A percentile compares a stretch with the other conserved stretches of the same genome.
Evolutionary conservation across 2,329 filamentous ascomycete species (phyloP).

Genomic region (Colletotrichum echinochloae): DNA sequence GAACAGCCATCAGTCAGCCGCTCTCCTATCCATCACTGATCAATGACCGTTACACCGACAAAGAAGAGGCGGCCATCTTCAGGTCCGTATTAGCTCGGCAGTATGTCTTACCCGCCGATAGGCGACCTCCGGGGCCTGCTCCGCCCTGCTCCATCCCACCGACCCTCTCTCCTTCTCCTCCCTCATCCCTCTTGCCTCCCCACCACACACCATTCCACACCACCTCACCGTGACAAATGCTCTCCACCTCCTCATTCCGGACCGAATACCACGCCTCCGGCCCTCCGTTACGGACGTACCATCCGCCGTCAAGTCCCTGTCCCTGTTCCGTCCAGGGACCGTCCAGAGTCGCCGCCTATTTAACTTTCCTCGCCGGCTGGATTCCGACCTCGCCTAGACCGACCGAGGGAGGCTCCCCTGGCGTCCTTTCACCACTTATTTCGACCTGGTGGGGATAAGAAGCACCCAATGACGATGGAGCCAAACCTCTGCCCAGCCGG

Average conservation of each 20-base stretch:
- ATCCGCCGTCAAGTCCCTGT: neutral
- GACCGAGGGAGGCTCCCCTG: neutral
- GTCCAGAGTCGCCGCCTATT: neutral
- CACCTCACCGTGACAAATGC: neutral
- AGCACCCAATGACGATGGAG: neutral
- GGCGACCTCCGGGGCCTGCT: constrained; percentile 3
- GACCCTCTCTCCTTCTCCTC: neutral
- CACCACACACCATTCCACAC: constrained; percentile 1
- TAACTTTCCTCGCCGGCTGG: neutral
- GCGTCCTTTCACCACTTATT: neutral
- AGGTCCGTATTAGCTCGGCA: constrained; percentile 24
- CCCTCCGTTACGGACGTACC: constrained; percentile 33
- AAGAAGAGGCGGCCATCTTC: constrained; percentile 20
- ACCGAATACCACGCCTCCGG: neutral
- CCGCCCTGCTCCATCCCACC: neutral
- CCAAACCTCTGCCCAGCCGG: neutral
- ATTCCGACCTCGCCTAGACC: neutral
- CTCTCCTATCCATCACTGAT: constrained; percentile 1
- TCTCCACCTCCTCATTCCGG: neutral
- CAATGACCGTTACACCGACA: constrained; percentile 37
- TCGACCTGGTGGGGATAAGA: neutral
- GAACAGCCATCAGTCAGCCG: neutral
- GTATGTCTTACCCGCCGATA: neutral
- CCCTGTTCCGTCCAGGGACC: neutral
- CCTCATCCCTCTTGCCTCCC: neutral